These are phyloP conservation scores for Malus fusca DNA, from an alignment of 306 rosid species.

Conservation along the genomic window DNA sequence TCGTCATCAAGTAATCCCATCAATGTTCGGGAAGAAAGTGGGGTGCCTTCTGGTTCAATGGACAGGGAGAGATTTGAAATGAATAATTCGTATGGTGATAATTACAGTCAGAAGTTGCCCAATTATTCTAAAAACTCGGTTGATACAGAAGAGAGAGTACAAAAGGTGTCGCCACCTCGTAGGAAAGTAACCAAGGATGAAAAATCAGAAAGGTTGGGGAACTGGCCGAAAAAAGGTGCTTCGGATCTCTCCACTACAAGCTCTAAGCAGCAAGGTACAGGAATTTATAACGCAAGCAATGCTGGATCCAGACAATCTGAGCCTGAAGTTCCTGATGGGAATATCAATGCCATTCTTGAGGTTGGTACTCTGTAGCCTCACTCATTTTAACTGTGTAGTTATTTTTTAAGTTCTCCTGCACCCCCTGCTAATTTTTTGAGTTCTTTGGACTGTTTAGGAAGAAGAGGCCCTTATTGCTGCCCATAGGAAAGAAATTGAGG, in stretches of 20 bases:
- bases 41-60: constrained; percentile 35
- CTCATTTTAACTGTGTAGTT: neutral
- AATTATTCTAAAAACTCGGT: constrained; percentile 43
- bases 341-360: constrained; percentile 77
- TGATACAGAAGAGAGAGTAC: constrained; percentile 64
- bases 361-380: constrained; percentile 36
- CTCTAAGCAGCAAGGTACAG: constrained; percentile 47
- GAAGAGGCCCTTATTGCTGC: constrained; percentile 93
- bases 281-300: constrained; percentile 34
- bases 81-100: constrained; percentile 47
- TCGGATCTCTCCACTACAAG: constrained; percentile 52
- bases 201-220: constrained; percentile 57
- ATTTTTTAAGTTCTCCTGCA: constrained; percentile 2
- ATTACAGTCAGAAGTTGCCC: constrained; percentile 46
- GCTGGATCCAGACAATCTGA: constrained; percentile 45
- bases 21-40: constrained; percentile 55
- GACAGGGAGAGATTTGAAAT: constrained; percentile 56
- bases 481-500: constrained; percentile 95
- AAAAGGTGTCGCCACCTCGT: constrained; percentile 80
- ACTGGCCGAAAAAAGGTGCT: constrained; percentile 49
- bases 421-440: constrained; percentile 19
- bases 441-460: constrained; percentile 49
- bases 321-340: constrained; percentile 59
- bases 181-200: constrained; percentile 71
- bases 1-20: constrained; percentile 35